Conservation (phyloP, 176 grass and related monocot species). For the Poa pratensis region DNA sequence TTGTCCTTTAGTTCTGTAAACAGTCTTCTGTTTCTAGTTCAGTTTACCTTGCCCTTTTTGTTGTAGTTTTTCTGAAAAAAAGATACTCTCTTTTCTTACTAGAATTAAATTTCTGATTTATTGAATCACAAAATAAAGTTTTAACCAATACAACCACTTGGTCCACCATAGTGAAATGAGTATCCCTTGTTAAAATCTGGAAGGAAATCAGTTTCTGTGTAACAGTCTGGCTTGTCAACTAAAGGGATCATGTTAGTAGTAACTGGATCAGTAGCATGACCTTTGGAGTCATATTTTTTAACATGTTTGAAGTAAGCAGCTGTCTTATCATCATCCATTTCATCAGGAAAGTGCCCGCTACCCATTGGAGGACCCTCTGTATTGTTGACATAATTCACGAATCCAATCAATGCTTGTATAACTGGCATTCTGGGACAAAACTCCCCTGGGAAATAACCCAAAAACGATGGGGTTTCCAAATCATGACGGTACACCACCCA, state of each 20-base stretch:
- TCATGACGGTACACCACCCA: constrained; percentile 53
- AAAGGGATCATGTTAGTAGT: background rate
- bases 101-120: background rate
- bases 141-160: constrained; percentile 23
- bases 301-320: constrained; percentile 37
- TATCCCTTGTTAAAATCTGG: background rate
- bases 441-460: constrained; percentile 27
- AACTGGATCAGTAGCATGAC: background rate
- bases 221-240: background rate
- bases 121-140: background rate
- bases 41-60: background rate
- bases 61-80: background rate
- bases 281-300: constrained; percentile 6
- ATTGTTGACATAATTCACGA: background rate
- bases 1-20: no score
- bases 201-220: background rate
- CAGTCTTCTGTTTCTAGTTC: background rate
- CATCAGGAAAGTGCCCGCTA: constrained; percentile 38
- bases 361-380: constrained; percentile 49
- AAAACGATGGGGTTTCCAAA: constrained; percentile 3
- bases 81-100: background rate
- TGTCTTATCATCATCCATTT: constrained; percentile 15
- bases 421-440: background rate
- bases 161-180: constrained; percentile 35
- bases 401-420: constrained; percentile 4